These are phyloP conservation scores for Phytophthora ohioensis DNA, from an alignment of 352 stramenopile species.

Conservation along the genomic window DNA sequence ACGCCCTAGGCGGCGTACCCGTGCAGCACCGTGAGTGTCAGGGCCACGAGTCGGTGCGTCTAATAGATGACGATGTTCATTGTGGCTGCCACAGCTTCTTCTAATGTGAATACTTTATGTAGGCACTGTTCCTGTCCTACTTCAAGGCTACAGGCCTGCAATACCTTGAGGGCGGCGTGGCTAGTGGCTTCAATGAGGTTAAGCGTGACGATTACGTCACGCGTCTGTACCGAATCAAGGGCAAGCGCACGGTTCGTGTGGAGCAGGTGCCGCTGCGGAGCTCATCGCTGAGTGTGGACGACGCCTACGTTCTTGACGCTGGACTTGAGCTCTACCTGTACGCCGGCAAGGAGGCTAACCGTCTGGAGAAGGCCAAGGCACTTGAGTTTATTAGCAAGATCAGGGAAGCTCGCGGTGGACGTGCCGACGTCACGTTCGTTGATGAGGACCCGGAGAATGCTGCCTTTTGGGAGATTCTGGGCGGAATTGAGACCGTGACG, in stretches of 20 bases:
- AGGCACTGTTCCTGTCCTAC: conserved; percentile 93
- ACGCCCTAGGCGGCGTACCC: conserved; percentile 90
- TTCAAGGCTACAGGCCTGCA: conserved; percentile 93
- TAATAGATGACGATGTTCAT: not conserved
- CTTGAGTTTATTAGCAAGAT: conserved; percentile 91
- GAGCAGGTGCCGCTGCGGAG: conserved; percentile 86
- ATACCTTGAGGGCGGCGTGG: conserved; percentile 94
- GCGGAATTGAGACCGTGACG: conserved; percentile 83
- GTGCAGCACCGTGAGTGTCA: conserved; percentile 94
- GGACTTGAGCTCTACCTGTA: conserved; percentile 93
- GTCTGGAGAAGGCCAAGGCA: conserved; percentile 92
- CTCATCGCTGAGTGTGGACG: conserved; percentile 91
- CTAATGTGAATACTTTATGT: conserved; percentile 4
- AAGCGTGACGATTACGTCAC: conserved; percentile 89
- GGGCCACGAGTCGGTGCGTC: conserved; percentile 71
- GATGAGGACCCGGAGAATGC: conserved; percentile 90
- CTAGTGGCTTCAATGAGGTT: conserved; percentile 94
- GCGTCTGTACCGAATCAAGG: conserved; percentile 92
- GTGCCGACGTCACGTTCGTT: conserved; percentile 87
- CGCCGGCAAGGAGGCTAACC: conserved; percentile 80
- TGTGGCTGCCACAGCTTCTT: conserved; percentile 5
- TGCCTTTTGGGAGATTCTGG: conserved; percentile 93
- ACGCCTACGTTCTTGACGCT: conserved; percentile 95
- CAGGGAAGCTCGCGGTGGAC: conserved; percentile 82
- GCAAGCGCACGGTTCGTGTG: conserved; percentile 88